phyloP scores from a whole-genome alignment of 2,329 filamentous ascomycete genomes.

The Thyridium curvatum region DNA sequence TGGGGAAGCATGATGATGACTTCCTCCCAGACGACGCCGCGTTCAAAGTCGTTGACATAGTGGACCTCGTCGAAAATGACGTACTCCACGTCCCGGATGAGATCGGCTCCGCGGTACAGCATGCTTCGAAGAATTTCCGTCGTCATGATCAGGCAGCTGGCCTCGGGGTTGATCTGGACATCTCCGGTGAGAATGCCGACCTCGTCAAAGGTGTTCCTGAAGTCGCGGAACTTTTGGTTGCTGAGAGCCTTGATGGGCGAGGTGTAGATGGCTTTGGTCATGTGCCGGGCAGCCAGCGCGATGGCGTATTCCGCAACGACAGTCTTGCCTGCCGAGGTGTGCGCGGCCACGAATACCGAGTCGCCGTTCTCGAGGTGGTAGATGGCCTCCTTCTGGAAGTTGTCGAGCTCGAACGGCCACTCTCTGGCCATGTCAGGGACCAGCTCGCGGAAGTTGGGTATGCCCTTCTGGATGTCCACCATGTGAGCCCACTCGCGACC shows the following conservation, averaged over 20 bases:
- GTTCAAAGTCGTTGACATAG: constrained; percentile 93
- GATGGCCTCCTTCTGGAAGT: constrained; percentile 96
- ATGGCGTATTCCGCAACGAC: constrained; percentile 98
- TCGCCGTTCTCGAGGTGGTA: constrained; percentile 96
- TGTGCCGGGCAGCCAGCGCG: constrained; percentile 91
- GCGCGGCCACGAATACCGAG: constrained; percentile 94
- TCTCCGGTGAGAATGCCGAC: constrained; percentile 96
- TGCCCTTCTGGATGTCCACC: constrained; percentile 89
- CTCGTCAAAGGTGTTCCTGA: constrained; percentile 83
- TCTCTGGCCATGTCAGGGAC: constrained; percentile 94
- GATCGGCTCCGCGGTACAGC: constrained; percentile 91
- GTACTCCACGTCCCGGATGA: constrained; percentile 96
- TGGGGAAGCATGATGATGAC: constrained; percentile 99
- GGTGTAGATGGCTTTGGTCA: constrained; percentile 99
- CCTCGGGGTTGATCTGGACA: constrained; percentile 95
- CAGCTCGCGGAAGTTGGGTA: constrained; percentile 87
- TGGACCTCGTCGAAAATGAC: constrained; percentile 99
- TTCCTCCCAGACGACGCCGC: constrained; percentile 98
- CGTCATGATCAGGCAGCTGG: constrained; percentile 98
- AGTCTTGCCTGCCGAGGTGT: constrained; percentile 96
- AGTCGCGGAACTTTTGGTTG: constrained; percentile 98
- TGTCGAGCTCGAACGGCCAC: constrained; percentile 96
- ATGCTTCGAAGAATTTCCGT: constrained; percentile 97
- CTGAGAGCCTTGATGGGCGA: constrained; percentile 97
- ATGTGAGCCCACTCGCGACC: constrained; percentile 96